Base-by-base conservation (phyloP, 306 rosid genomes). In the Trifolium dubium region DNA sequence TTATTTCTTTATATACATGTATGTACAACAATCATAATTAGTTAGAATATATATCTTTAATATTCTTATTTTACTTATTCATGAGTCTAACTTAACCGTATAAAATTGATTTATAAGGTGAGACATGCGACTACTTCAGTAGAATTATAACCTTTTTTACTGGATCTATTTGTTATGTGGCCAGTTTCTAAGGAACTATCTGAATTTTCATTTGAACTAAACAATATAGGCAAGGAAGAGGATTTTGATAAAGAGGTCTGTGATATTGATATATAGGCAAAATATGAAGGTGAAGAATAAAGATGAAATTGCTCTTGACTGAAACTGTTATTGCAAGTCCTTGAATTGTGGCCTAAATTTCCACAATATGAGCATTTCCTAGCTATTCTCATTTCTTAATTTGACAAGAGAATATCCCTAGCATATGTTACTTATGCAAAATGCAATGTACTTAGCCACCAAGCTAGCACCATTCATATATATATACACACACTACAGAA, bases 331-430 rank as follows among this genome's bases (percentile, higher is more conserved):
- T 85, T 70, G 81, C 97, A 93, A 62, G 97, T 93, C 49, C 98
- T 89, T 49, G 98, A 88, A 84, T 93, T 93, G 77, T 93, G 98
- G 71, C 98, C 98, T 35, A 84, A 73, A 76, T 83, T 88, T 71
- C 96, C 96, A 88, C 98, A 93, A 77, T 86, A 96, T 34, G 98
- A 86, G 77, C 98, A 93, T 85, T 93, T 91, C 79, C 97, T 88
- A 3, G 89, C 90, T 89, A 91, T 89, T 78, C 84, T 81, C 78
- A 79, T 84, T 85, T 77, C 79, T 75, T 69, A 76, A 77, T 34
- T 35, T 69, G 7, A 35, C 68, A 51, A 11, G 14, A 17, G 75
- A 73, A 67, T 67, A 55, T 73, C 56, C 70, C 40, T 40, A 10
- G 49, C 46, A 30, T 32, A 35, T 15, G 31, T 54, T 18, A 47